phyloP scores from a whole-genome alignment of 495 filamentous ascomycete species.

The Annulohypoxylon stygium region DNA sequence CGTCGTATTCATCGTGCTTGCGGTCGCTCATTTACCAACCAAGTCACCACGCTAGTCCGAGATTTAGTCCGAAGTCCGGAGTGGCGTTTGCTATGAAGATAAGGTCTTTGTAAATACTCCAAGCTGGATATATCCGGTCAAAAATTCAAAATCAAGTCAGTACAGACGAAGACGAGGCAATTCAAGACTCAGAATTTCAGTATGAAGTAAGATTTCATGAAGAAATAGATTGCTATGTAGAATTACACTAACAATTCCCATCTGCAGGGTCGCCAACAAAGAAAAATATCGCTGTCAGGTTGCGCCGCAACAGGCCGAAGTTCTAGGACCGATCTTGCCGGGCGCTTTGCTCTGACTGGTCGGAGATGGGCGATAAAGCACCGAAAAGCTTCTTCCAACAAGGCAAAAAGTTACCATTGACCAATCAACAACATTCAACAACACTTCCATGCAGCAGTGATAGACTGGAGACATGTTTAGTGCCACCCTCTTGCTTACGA shows the following conservation, averaged over 20 bases:
- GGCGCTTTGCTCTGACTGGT: conserved; percentile 14
- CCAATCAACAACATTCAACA: conserved; percentile 32
- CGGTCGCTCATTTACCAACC: conserved; percentile 36
- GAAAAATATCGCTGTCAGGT: conserved; percentile 34
- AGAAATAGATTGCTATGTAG: background rate
- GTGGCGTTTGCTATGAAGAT: background rate
- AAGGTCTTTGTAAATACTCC: conserved; percentile 1
- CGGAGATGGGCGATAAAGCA: conserved; percentile 10
- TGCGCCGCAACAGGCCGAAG: conserved; percentile 32
- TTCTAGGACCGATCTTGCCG: conserved; percentile 40
- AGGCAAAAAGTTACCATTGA: background rate
- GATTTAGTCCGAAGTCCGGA: conserved; percentile 2
- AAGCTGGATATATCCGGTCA: background rate
- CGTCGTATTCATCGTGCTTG: conserved; percentile 26
- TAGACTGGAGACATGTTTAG: conserved; percentile 18
- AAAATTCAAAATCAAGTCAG: background rate
- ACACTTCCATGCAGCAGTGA: conserved; percentile 19
- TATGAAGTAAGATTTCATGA: background rate
- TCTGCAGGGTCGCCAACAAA: conserved; percentile 29
- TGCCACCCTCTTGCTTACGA: conserved; percentile 22
- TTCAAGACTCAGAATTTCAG: background rate
- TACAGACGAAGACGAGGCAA: conserved; percentile 4
- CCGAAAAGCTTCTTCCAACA: conserved; percentile 12
- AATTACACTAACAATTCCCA: background rate
- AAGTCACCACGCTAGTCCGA: background rate